Evolutionary conservation across 2,329 filamentous ascomycete species (phyloP), one percentile per base, ranked within the genome.

Genomic region (Thielaviopsis ethacetica): DNA sequence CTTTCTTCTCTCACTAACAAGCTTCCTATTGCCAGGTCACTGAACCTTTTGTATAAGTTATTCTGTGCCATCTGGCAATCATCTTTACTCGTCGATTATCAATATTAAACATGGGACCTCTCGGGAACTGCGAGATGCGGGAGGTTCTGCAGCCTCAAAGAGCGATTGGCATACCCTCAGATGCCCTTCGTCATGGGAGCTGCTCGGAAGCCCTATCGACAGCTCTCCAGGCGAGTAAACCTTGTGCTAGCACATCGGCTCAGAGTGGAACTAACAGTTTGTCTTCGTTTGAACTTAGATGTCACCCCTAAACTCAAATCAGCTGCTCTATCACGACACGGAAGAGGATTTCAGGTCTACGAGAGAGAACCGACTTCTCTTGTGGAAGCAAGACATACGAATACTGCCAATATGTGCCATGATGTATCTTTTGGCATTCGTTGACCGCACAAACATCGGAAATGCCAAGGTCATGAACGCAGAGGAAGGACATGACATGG

Each of bases 401-500:
- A 83, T 86, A 59, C 71, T 86, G 15, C 83, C 84, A 1, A 70
- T 86, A 15, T 79, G 75, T n/a, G 79, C 80, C 6, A 71, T 68
- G 57, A 83, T 86, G 56, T 86, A 85, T 67, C 74, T 86, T 53
- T 74, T 86, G 22, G 84, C 80, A 68, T 86, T 83, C 66, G 75
- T 86, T 24, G 83, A 86, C 68, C 74, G 81, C 51, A 78, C 80
- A 59, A 87, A 86, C 68, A 86, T 87, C 60, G 82, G 82, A 65
- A 85, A 85, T 66, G 82, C 83, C 50, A 82, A 80, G 68, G 79
- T 85, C 26, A 73, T 86, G 62, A 86, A 87, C 66, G 71, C 76
- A 21, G 73, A 78, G 12, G 77, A 77, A 0, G 68, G 74, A 52
- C 72, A 86, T 67, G 82, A 85, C 69, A 76, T 88, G 63, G 75